Evolutionary conservation across 2,329 filamentous ascomycete species (phyloP).

Genomic region (Arthrobotrys sinensis): DNA sequence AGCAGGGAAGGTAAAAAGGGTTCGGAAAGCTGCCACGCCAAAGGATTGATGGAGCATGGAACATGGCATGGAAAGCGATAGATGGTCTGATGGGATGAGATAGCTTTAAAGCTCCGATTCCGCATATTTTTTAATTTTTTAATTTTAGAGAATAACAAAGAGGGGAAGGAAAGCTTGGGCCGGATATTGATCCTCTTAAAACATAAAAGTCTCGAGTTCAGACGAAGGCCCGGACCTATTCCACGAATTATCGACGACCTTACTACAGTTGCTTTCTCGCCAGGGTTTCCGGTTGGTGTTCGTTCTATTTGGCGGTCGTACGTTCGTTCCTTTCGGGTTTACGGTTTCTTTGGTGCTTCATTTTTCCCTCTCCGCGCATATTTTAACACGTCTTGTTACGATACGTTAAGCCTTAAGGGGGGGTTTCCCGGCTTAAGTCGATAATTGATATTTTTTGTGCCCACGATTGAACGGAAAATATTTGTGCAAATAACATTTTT

Average conservation of each 20-base stretch:
- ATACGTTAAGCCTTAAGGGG: constrained; percentile 37
- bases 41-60: constrained; percentile 29
- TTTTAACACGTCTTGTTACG: constrained; percentile 40
- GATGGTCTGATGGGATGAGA: constrained; percentile 34
- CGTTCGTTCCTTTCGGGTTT: constrained; percentile 17
- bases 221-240: constrained; percentile 3
- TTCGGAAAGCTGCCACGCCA: constrained; percentile 41
- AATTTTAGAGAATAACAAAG: background rate
- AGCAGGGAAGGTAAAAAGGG: constrained; percentile 39
- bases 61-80: constrained; percentile 27
- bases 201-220: background rate
- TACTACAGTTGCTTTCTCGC: background rate
- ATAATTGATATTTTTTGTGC: constrained; percentile 28
- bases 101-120: constrained; percentile 28
- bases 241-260: constrained; percentile 9
- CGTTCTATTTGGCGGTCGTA: background rate
- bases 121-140: background rate
- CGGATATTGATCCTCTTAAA: background rate
- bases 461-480: constrained; percentile 33
- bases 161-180: background rate
- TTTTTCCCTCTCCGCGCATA: background rate
- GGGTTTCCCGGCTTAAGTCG: background rate
- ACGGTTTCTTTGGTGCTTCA: constrained; percentile 1
- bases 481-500: no score
- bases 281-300: constrained; percentile 25